These are phyloP conservation scores for Xylaria flabelliformis DNA, from an alignment of 495 filamentous ascomycete genomes.

Conservation along the genomic window DNA sequence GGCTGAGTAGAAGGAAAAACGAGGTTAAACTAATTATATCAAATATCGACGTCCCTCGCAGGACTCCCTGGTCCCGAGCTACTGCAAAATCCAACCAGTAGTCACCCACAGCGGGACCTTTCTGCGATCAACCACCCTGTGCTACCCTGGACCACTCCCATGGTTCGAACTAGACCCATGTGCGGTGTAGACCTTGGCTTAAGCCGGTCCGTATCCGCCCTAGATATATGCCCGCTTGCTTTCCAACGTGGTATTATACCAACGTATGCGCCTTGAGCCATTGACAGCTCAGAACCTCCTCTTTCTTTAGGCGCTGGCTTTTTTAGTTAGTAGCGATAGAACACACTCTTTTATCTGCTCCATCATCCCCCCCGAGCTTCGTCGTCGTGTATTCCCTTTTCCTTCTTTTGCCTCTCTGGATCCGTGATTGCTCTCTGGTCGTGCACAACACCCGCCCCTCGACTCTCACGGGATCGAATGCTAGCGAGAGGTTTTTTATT, in stretches of 20 bases:
- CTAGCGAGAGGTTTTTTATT: constrained; percentile 26
- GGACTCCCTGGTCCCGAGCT: constrained; percentile 29
- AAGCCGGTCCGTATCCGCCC: constrained; percentile 46
- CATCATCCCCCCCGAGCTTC: constrained; percentile 41
- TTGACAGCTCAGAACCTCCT: constrained; percentile 46
- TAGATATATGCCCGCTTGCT: constrained; percentile 47
- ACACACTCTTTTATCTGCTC: constrained; percentile 38
- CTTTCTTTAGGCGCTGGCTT: constrained; percentile 45
- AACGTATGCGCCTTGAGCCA: constrained; percentile 40
- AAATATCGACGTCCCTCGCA: constrained; percentile 32
- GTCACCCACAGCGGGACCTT: constrained; percentile 26
- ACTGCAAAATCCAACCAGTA: constrained; percentile 31
- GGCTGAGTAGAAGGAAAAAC: background rate
- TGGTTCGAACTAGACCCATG: constrained; percentile 45
- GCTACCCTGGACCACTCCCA: constrained; percentile 42
- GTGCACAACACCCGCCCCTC: constrained; percentile 37
- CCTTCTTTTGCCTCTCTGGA: constrained; percentile 43
- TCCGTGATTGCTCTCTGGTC: constrained; percentile 42
- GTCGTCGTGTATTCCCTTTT: constrained; percentile 40
- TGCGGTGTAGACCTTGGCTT: constrained; percentile 44
- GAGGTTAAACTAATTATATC: constrained; percentile 43
- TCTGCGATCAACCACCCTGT: constrained; percentile 40
- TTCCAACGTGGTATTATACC: constrained; percentile 38
- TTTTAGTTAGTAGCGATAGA: constrained; percentile 45
- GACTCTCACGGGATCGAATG: constrained; percentile 37